Percentiles rank a stretch among this genome's conserved stretches.
These are phyloP conservation scores for Quercus suber DNA, from an alignment of 306 rosid species.

Conservation along the genomic window DNA sequence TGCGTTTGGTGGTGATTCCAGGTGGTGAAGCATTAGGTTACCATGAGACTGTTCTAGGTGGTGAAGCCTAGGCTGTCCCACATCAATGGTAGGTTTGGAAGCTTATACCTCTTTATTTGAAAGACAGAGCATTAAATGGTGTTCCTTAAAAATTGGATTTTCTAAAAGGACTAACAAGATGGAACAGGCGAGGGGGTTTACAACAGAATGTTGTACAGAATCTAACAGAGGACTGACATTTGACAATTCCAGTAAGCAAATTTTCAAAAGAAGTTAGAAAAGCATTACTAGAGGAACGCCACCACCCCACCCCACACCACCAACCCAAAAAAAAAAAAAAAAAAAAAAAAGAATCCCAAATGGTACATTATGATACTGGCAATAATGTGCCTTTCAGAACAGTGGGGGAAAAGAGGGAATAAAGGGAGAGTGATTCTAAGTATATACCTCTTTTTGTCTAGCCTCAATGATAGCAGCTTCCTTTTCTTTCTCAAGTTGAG, in stretches of 20 bases:
- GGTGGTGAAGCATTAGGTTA: too few species aligned
- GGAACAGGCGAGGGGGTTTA: neutral
- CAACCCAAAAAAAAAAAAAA: neutral
- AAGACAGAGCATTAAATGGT: too few species aligned
- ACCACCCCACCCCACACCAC: too few species aligned
- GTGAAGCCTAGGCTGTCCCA: too few species aligned
- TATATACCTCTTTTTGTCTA: constrained; percentile 59
- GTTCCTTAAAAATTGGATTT: too few species aligned
- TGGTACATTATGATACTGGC: neutral
- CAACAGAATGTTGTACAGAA: neutral
- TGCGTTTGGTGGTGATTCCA: too few species aligned
- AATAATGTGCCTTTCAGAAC: neutral
- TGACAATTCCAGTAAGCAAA: neutral
- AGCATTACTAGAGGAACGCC: neutral
- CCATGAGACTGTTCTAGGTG: too few species aligned
- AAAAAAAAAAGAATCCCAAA: neutral
- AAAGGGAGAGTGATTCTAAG: neutral
- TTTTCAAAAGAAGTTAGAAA: neutral
- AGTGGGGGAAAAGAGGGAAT: constrained; percentile 2
- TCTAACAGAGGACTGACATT: neutral
- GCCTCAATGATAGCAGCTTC: constrained; percentile 75
- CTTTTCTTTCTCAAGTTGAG: constrained; percentile 73
- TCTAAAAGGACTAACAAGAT: too few species aligned
- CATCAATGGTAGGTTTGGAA: too few species aligned
- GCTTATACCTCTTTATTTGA: too few species aligned